Percentiles rank a stretch among this genome's conserved stretches.
phyloP scores from a whole-genome alignment of 768 basidiomycete species.

The Boletus sp. region DNA sequence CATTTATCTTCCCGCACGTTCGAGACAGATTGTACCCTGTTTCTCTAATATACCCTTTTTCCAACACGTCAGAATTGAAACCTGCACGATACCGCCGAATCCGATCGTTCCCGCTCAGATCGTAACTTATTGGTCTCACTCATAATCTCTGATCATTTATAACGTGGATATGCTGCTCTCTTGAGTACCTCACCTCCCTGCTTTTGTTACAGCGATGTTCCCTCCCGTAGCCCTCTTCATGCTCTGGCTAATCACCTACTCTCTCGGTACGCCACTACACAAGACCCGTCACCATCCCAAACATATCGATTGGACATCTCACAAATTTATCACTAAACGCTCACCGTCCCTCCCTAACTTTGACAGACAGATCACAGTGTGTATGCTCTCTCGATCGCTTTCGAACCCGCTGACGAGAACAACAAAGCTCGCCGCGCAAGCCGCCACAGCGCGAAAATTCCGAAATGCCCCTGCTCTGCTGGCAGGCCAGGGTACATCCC shows the following conservation, averaged over 20 bases:
- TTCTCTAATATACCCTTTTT: slow-evolving; percentile 22
- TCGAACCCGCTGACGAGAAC: background rate
- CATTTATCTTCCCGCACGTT: background rate
- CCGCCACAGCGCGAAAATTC: slow-evolving; percentile 16
- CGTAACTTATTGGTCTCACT: slow-evolving; percentile 7
- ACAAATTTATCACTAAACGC: background rate
- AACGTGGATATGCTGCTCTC: background rate
- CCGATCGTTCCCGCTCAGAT: slow-evolving; percentile 1
- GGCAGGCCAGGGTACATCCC: slow-evolving; percentile 2
- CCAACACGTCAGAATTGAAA: slow-evolving; percentile 6
- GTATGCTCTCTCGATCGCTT: background rate
- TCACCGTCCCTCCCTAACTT: background rate
- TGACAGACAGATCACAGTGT: slow-evolving; percentile 8
- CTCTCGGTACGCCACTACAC: slow-evolving; percentile 15
- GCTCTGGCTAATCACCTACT: slow-evolving; percentile 2
- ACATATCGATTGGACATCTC: background rate
- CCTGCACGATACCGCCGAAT: background rate
- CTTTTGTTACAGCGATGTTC: slow-evolving; percentile 11
- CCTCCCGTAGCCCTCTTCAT: background rate
- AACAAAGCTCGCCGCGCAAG: slow-evolving; percentile 15
- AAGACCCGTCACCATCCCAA: background rate
- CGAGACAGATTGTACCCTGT: background rate
- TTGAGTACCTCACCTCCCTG: background rate
- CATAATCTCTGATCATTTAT: slow-evolving; percentile 8
- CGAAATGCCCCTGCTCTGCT: slow-evolving; percentile 16